Percentiles rank a stretch among this genome's conserved stretches.
phyloP scores from a whole-genome alignment of 352 stramenopile species.

The Globisporangium heterothallicum region DNA sequence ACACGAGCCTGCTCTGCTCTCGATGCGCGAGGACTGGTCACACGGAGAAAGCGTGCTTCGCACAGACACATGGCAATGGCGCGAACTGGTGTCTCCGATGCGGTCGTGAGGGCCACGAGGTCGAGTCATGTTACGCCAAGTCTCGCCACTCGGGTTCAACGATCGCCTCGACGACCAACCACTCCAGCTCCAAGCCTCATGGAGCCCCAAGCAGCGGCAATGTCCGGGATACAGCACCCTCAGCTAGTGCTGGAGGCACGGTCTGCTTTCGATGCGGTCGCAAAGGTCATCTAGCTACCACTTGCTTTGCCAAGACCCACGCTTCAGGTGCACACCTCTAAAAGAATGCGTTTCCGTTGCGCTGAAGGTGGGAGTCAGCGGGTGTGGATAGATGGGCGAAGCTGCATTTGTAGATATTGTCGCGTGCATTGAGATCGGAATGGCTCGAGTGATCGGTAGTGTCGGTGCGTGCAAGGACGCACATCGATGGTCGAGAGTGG shows the following conservation, averaged over 20 bases:
- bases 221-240: neutral
- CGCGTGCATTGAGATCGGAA: too few relatives aligned
- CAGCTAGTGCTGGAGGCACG: neutral
- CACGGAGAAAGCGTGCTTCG: conserved; percentile 3
- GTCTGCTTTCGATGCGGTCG: neutral
- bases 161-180: neutral
- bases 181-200: neutral
- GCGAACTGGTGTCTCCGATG: conserved; percentile 14
- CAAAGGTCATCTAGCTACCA: neutral
- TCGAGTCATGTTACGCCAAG: conserved; percentile 12
- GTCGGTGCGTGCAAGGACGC: too few relatives aligned
- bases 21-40: neutral
- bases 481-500: too few relatives aligned
- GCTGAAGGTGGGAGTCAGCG: neutral
- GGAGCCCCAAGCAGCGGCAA: neutral
- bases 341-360: neutral
- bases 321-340: neutral
- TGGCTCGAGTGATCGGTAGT: too few relatives aligned
- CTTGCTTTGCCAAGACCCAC: neutral
- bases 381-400: too few relatives aligned
- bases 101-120: conserved; percentile 11
- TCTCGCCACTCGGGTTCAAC: neutral
- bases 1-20: neutral
- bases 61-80: conserved; percentile 12
- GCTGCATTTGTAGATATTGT: too few relatives aligned